Evolutionary conservation across 257 asterid genomes (phyloP).

Genomic region (Nemophila menziesii): DNA sequence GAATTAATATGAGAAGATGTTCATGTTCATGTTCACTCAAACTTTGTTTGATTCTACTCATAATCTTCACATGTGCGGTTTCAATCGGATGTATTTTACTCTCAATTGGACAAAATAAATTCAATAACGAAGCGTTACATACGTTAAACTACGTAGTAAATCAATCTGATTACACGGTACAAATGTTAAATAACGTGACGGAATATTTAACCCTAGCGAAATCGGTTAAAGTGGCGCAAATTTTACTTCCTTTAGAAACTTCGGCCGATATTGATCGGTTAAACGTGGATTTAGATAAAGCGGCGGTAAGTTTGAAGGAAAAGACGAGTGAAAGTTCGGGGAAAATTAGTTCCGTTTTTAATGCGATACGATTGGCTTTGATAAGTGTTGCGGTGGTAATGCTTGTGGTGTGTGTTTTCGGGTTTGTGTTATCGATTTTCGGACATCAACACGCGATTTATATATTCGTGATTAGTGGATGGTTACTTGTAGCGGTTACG

Average conservation of each 20-base stretch:
- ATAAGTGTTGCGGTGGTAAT: constrained; percentile 61
- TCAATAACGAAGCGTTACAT: constrained; percentile 63
- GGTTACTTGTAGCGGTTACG: constrained; percentile 82
- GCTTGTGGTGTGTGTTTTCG: constrained; percentile 72
- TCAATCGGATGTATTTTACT: constrained; percentile 81
- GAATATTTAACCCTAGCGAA: constrained; percentile 64
- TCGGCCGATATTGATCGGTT: constrained; percentile 54
- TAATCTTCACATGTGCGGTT: constrained; percentile 67
- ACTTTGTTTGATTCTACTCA: constrained; percentile 55
- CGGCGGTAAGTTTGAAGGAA: constrained; percentile 57
- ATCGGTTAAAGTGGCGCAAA: constrained; percentile 75
- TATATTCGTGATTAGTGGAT: constrained; percentile 77
- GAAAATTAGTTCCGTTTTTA: constrained; percentile 52
- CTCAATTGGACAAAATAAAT: constrained; percentile 76
- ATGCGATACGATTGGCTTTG: constrained; percentile 54
- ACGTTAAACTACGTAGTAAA: constrained; percentile 79
- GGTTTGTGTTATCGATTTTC: constrained; percentile 59
- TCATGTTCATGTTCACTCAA: constrained; percentile 45
- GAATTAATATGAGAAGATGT: constrained; percentile 34
- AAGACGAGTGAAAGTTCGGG: constrained; percentile 62
- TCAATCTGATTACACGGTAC: constrained; percentile 86
- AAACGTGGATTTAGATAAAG: constrained; percentile 51
- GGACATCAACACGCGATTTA: constrained; percentile 72
- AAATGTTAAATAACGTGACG: constrained; percentile 77
- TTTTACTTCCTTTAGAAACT: constrained; percentile 79